Evolutionary conservation across 495 filamentous ascomycete species (phyloP), one percentile per base, ranked within the genome.

Genomic region (Aspergillus sparsus): DNA sequence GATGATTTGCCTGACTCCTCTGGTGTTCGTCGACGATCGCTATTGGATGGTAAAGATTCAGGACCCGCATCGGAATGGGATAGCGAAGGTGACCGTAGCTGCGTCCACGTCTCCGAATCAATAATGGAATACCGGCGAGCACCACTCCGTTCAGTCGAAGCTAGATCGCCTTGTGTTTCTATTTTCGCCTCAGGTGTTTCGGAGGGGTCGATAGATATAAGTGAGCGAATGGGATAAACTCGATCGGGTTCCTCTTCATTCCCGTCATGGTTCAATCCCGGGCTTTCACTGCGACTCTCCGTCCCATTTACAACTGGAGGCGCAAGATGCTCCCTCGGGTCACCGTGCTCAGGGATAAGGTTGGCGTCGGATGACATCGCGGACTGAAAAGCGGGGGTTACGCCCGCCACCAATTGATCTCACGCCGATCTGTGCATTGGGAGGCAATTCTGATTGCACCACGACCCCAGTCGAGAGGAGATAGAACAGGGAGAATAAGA

Each of bases 161-260:
- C 21, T 8, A 50, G 53, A 11, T 46, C 32, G 4, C 21, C 7
- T 9, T 37, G 18, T n/a, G 32, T 15, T 9, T 36, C 6, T 7
- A 52, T 16, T 7, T 50, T 21, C 5, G 58, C 6, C 31, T 49
- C 32, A 12, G 35, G 35, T 10, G 45, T 31, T 0, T 46, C 6
- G 3, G 74, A 68, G 52, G 86, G 80, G 56, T 89, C 84, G 37
- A 93, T 85, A 16, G 85, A 89, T 32, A 95, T 80, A 32, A 89
- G 84, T 18, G 88, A 92, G 49, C 87, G 83, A 18, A 94, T 88
- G 6, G 91, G 91, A 60, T 90, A 95, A 21, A 95, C 85, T 18
- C 88, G 80, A 64, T 92, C 89, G n/a, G 18, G 21, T 27, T 27
- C 21, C 21, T 27, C 21, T 27, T 27, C 21, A 27, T 27, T 27